Base-by-base conservation (phyloP, 2,329 filamentous ascomycete species). In the Neofusicoccum sp. region DNA sequence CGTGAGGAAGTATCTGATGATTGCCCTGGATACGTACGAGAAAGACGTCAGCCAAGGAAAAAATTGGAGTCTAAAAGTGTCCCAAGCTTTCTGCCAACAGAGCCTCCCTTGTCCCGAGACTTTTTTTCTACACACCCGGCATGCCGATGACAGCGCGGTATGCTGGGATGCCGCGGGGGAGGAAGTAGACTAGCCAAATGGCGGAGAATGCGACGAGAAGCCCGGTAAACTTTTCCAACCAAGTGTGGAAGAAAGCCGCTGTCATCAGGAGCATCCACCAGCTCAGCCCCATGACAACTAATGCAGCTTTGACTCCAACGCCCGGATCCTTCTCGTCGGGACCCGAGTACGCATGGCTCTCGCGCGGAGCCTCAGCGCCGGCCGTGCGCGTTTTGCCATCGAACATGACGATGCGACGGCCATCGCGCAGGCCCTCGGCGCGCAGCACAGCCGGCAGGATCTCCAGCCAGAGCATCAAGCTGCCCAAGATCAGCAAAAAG, bases 231-330 rank as follows among this genome's bases (percentile, higher is more conserved):
- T 98, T 99, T 81, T 99, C 95, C 71, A 96, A 89, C 93, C 94
- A 98, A 0, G 95, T 99, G 77, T 99, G 95, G 73, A 99, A 99
- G 83, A 94, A 99, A 43, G 96, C 93, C 2, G 93, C 93, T 44
- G 95, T 99, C 95, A 99, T 99, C 65, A 98, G 83, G 74, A 99
- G 78, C 95, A 99, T 99, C 92, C 95, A 98, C 81, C 89, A 85
- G 72, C 89, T 92, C 72, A 97, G 71, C 0, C 78, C 87, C 16
- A 90, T 84, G 31, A 97, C 86, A 0, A 73, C 74, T 74, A 84
- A 66, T 69, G 79, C 68, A 71, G 79, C 78, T 66, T 88, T 85
- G 67, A 89, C 79, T 12, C 82, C 86, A 3, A 82, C 79, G 63
- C 85, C 74, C 52, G 69, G 69, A 60, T 70, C 63, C 56, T 72